These are phyloP conservation scores for Epichloe baconii DNA, from an alignment of 2,329 filamentous ascomycete genomes.

Conservation along the genomic window DNA sequence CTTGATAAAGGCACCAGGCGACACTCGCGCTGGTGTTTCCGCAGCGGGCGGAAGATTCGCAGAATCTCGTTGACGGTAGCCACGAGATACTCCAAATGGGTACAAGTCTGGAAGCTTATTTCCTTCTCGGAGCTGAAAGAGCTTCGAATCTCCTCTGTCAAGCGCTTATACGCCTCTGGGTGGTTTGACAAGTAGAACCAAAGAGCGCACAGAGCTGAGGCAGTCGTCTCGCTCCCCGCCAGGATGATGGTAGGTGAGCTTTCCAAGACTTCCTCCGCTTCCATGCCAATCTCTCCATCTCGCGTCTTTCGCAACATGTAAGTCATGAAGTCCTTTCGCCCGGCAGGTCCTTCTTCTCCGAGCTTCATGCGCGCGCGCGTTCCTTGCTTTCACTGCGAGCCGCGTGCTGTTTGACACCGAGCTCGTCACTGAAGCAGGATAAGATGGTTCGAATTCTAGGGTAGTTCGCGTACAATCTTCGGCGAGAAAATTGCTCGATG, in stretches of 20 bases:
- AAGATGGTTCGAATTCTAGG: conserved; percentile 1
- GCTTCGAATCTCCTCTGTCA: conserved; percentile 23
- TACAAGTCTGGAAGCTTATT: conserved; percentile 23
- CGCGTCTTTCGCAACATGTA: conserved; percentile 21
- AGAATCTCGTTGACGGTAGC: conserved; percentile 30
- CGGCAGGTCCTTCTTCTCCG: conserved; percentile 10
- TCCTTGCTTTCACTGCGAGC: conserved; percentile 11
- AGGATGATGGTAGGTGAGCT: conserved; percentile 13
- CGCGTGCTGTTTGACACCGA: background rate
- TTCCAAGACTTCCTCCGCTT: conserved; percentile 19
- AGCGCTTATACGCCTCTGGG: conserved; percentile 15
- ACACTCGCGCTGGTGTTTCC: conserved; percentile 16
- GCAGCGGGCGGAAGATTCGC: conserved; percentile 23
- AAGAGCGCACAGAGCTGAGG: conserved; percentile 17
- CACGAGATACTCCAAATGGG: conserved; percentile 21
- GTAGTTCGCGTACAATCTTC: conserved; percentile 7
- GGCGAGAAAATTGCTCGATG: conserved; percentile 3
- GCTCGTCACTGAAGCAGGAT: background rate
- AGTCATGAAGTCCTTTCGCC: conserved; percentile 11
- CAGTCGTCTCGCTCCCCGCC: conserved; percentile 23
- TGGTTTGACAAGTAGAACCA: conserved; percentile 19
- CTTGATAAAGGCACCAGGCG: conserved; percentile 21
- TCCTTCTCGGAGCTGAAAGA: conserved; percentile 15
- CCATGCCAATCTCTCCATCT: conserved; percentile 17
- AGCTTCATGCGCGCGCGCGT: conserved; percentile 11